These are phyloP conservation scores for Cinchona pubescens DNA, from an alignment of 257 asterid species.

Conservation along the genomic window DNA sequence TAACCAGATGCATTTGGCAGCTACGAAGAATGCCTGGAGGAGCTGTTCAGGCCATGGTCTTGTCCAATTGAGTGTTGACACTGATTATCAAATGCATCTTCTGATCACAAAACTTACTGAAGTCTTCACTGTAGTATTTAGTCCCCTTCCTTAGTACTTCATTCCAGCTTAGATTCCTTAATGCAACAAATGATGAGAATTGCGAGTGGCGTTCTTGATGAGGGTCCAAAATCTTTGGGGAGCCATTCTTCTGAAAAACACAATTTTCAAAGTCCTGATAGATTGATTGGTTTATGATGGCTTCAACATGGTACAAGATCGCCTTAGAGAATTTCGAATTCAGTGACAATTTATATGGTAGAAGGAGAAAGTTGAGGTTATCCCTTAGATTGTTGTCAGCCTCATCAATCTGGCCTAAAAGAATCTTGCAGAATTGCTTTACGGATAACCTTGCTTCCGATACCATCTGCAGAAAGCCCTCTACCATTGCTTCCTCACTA, in stretches of 20 bases:
- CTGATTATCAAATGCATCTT: constrained; percentile 72
- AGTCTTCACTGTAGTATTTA: constrained; percentile 79
- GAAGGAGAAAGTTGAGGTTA: constrained; percentile 58
- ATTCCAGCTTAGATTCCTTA: constrained; percentile 87
- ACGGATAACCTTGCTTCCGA: constrained; percentile 83
- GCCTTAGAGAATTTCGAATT: constrained; percentile 58
- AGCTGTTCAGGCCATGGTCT: constrained; percentile 94
- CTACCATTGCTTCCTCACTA: constrained; percentile 66
- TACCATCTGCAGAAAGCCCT: constrained; percentile 80
- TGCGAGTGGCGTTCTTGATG: constrained; percentile 55
- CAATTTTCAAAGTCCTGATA: constrained; percentile 85
- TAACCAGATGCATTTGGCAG: constrained; percentile 93
- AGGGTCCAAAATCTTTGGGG: constrained; percentile 61
- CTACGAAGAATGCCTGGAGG: constrained; percentile 81
- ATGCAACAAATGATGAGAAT: constrained; percentile 62
- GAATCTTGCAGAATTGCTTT: constrained; percentile 77
- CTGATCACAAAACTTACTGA: constrained; percentile 86
- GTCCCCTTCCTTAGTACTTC: constrained; percentile 88
- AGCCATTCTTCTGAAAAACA: constrained; percentile 69
- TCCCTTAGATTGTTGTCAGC: constrained; percentile 43
- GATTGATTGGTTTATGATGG: constrained; percentile 70
- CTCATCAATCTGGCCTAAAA: constrained; percentile 50
- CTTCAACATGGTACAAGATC: constrained; percentile 67
- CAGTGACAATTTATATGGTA: constrained; percentile 56
- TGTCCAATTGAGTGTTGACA: constrained; percentile 63